phyloP scores from a whole-genome alignment of 2,329 filamentous ascomycete species.

The Ophiostoma perfectum region DNA sequence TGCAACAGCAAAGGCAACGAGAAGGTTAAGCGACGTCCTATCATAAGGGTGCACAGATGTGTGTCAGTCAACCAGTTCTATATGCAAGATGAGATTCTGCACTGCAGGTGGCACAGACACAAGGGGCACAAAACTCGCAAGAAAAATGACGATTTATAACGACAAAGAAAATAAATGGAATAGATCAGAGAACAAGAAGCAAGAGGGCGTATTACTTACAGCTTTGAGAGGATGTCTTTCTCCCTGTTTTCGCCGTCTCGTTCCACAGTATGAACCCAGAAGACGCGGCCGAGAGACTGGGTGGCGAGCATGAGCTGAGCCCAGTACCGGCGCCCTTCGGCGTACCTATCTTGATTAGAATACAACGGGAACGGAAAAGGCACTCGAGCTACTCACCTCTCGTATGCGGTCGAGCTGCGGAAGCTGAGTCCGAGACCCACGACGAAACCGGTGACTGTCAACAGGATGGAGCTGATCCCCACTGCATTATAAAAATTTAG shows the following conservation, averaged over 20 bases:
- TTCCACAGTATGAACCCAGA: conserved; percentile 73
- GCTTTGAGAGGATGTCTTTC: conserved; percentile 60
- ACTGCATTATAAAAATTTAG: conserved; percentile 28
- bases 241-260: conserved; percentile 53
- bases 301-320: conserved; percentile 55
- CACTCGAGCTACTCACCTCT: conserved; percentile 44
- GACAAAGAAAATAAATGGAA: too few species aligned
- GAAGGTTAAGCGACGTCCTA: conserved; percentile 59
- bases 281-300: conserved; percentile 65
- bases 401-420: conserved; percentile 72
- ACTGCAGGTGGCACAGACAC: background rate
- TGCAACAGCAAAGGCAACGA: conserved; percentile 62
- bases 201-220: conserved; percentile 33
- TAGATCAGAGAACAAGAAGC: background rate
- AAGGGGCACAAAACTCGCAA: background rate
- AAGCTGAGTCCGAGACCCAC: conserved; percentile 74
- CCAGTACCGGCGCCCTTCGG: conserved; percentile 53
- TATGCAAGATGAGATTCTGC: conserved; percentile 18
- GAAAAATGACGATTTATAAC: background rate
- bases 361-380: background rate
- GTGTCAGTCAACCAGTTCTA: conserved; percentile 1
- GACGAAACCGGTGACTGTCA: conserved; percentile 81
- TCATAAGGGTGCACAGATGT: background rate
- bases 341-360: conserved; percentile 34
- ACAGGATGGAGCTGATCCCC: conserved; percentile 61